Conservation (phyloP, 192 early-diverging fungal genomes). For the Geosiphon pyriformis region DNA sequence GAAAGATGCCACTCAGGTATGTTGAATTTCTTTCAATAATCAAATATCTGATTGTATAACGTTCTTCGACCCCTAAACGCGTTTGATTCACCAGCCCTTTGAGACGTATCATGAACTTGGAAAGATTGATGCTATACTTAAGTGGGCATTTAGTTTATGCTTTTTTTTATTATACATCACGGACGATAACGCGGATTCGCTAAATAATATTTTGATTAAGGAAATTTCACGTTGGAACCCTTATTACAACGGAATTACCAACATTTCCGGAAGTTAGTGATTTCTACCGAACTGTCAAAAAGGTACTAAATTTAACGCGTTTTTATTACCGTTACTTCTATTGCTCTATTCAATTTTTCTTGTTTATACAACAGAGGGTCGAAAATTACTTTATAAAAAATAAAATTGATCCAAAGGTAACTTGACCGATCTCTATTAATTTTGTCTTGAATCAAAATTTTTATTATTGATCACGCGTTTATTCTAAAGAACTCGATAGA, state of each 20-base stretch:
- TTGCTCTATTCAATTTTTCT: neutral
- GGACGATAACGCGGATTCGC: neutral
- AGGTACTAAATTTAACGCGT: slow-evolving; percentile 1
- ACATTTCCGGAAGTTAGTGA: slow-evolving; percentile 43
- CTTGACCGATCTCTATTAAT: neutral
- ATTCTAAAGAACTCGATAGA: slow-evolving; percentile 33
- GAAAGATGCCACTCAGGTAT: slow-evolving; percentile 50
- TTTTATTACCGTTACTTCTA: neutral
- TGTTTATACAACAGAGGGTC: slow-evolving; percentile 28
- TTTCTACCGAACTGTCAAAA: slow-evolving; percentile 45
- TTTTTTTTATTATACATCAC: neutral
- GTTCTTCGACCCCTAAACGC: neutral
- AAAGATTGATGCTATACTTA: slow-evolving; percentile 34
- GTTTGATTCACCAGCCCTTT: slow-evolving; percentile 28
- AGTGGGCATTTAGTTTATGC: slow-evolving; percentile 24
- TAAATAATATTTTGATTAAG: slow-evolving; percentile 14
- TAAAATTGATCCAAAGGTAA: slow-evolving; percentile 45
- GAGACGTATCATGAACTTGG: slow-evolving; percentile 46
- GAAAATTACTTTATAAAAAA: slow-evolving; percentile 41
- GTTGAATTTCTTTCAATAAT: slow-evolving; percentile 4
- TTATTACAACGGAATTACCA: slow-evolving; percentile 41
- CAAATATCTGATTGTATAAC: neutral
- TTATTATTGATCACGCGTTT: too few relatives aligned
- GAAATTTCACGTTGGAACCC: slow-evolving; percentile 41
- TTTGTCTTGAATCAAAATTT: neutral